phyloP scores from a whole-genome alignment of 169 alveolate species.

The Eimeria necatrix region DNA sequence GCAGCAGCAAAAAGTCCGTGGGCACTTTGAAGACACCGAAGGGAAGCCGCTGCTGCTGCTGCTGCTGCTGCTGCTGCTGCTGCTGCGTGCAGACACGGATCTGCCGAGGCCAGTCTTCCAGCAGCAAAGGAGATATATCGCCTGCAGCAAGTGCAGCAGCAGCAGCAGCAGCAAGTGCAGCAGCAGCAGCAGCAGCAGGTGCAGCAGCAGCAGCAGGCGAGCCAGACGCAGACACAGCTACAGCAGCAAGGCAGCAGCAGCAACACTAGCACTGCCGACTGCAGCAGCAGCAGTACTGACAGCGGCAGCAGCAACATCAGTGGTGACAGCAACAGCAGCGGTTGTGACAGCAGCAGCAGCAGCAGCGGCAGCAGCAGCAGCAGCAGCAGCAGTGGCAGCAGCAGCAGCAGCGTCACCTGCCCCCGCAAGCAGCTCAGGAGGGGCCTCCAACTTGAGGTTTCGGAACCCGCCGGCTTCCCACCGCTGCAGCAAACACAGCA shows the following conservation, averaged over 20 bases:
- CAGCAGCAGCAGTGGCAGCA: background rate
- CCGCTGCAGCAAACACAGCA: background rate
- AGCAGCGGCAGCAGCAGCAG: background rate
- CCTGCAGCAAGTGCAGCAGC: no score
- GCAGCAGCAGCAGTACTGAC: no score
- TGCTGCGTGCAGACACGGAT: background rate
- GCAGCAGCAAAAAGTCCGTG: background rate
- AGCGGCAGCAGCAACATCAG: no score
- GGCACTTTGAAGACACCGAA: background rate
- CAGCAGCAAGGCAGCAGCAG: no score
- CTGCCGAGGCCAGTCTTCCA: background rate
- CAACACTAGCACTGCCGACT: no score
- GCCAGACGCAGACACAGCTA: no score
- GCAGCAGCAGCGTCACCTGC: background rate
- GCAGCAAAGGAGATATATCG: background rate
- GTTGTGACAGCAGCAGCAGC: no score
- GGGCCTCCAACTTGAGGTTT: background rate
- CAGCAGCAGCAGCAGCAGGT: background rate
- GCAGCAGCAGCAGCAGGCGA: no score
- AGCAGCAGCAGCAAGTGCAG: no score
- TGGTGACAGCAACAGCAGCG: no score
- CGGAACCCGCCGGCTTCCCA: background rate
- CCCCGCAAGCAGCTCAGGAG: background rate
- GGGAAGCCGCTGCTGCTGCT: background rate
- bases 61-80: background rate